phyloP scores from a whole-genome alignment of 2,329 filamentous ascomycete genomes.

The Scedosporium aurantiacum region DNA sequence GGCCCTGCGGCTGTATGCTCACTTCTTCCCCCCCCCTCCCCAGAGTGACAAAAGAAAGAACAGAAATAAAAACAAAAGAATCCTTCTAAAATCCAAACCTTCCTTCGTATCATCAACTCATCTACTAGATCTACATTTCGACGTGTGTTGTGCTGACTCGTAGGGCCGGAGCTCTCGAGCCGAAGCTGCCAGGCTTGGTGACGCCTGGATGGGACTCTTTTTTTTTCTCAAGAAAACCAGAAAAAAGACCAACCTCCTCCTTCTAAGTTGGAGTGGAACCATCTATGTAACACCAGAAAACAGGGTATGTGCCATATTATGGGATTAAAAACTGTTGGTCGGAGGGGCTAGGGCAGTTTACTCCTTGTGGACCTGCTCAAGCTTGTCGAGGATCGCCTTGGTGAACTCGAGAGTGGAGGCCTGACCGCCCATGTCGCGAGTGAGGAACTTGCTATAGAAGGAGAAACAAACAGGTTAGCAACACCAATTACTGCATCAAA shows the following conservation, averaged over 20 bases:
- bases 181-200: too few relatives aligned
- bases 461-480: constrained; percentile 22
- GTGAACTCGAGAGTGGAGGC: constrained; percentile 92
- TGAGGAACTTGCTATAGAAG: constrained; percentile 61
- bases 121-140: background rate
- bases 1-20: background rate
- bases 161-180: too few relatives aligned
- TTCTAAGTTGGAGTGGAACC: background rate
- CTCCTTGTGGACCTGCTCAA: constrained; percentile 60
- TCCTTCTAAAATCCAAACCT: background rate
- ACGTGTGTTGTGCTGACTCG: background rate
- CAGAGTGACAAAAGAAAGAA: background rate
- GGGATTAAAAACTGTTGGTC: background rate
- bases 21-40: background rate
- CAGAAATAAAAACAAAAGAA: background rate
- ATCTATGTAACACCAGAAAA: background rate
- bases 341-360: background rate
- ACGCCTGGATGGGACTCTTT: too few relatives aligned
- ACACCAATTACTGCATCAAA: background rate
- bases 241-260: background rate
- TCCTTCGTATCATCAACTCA: background rate
- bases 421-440: constrained; percentile 89
- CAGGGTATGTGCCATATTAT: background rate
- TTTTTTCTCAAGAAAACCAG: background rate
- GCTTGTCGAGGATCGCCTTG: constrained; percentile 83